Conservation (phyloP, 176 grass and related monocot genomes). For the Themeda triandra region DNA sequence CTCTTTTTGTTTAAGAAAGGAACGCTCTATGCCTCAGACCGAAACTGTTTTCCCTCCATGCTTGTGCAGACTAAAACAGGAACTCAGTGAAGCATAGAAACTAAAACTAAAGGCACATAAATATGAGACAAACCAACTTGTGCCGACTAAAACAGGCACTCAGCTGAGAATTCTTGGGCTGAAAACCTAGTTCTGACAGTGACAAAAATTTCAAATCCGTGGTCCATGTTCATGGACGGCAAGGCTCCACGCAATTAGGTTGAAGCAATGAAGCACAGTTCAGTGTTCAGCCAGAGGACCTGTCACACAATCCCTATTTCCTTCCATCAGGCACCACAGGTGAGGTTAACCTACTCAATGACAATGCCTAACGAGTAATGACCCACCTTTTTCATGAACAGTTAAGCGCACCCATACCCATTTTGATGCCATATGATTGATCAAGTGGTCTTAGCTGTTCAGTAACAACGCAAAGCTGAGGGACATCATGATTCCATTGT, state of each 20-base stretch:
- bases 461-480: neutral
- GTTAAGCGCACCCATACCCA: neutral
- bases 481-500: neutral
- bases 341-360: constrained; percentile 1
- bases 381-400: constrained; percentile 4
- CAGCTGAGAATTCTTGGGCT: neutral
- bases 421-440: constrained; percentile 5
- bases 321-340: neutral
- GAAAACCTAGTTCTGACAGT: neutral
- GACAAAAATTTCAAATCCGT: neutral
- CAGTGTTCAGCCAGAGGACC: neutral
- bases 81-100: neutral
- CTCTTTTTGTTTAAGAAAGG: neutral
- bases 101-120: too few species aligned
- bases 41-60: neutral
- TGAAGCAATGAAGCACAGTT: neutral
- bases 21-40: neutral
- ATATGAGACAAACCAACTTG: neutral
- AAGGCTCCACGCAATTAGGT: too few species aligned
- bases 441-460: neutral
- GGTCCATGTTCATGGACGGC: neutral
- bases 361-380: neutral
- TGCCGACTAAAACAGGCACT: neutral
- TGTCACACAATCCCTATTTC: neutral
- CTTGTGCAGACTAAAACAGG: too few species aligned